These are phyloP conservation scores for Colletotrichum tofieldiae DNA, from an alignment of 2,329 filamentous ascomycete genomes.

Conservation along the genomic window DNA sequence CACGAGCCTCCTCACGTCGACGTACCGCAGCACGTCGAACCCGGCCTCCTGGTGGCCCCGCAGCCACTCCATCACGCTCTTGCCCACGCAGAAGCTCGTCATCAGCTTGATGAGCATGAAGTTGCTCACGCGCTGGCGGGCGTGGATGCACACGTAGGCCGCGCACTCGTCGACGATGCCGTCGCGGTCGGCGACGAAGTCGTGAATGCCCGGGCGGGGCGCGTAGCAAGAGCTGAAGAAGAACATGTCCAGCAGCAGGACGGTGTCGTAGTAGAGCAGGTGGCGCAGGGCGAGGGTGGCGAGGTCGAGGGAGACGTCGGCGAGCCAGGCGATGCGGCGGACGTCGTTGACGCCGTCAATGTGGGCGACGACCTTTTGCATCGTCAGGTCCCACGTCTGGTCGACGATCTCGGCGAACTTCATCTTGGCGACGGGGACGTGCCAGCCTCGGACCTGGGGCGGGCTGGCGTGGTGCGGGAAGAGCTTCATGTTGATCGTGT, in stretches of 20 bases:
- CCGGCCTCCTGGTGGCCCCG: slow-evolving; percentile 78
- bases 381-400: slow-evolving; percentile 81
- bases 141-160: slow-evolving; percentile 79
- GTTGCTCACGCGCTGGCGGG: slow-evolving; percentile 64
- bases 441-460: slow-evolving; percentile 85
- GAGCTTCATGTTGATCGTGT: slow-evolving; percentile 96
- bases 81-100: slow-evolving; percentile 85
- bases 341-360: slow-evolving; percentile 95
- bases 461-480: slow-evolving; percentile 88
- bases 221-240: slow-evolving; percentile 95
- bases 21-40: slow-evolving; percentile 77
- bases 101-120: slow-evolving; percentile 86
- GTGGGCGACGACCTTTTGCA: slow-evolving; percentile 84
- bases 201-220: slow-evolving; percentile 81
- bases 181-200: slow-evolving; percentile 82
- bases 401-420: slow-evolving; percentile 76
- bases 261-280: slow-evolving; percentile 92
- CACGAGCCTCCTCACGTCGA: slow-evolving; percentile 92
- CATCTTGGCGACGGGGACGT: slow-evolving; percentile 86
- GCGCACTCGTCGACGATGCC: slow-evolving; percentile 89
- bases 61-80: slow-evolving; percentile 91
- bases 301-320: slow-evolving; percentile 89
- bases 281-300: slow-evolving; percentile 90
- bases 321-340: slow-evolving; percentile 85
- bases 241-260: slow-evolving; percentile 94